These are phyloP conservation scores for Cryptococcus amylolentus DNA, from an alignment of 1,284 basidiomycete genomes.

Conservation along the genomic window DNA sequence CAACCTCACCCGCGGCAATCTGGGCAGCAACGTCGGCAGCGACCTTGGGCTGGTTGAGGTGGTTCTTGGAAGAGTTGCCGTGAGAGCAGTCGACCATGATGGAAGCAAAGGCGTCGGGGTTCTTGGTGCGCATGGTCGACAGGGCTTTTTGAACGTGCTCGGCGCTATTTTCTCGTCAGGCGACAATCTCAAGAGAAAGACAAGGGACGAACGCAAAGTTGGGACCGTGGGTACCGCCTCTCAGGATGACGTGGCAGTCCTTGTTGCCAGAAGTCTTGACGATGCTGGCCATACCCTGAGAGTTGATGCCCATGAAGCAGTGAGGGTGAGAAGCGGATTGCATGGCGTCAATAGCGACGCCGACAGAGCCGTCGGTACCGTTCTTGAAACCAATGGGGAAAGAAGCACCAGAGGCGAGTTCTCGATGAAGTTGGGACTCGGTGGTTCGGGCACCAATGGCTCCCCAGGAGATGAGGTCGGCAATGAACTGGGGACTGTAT, in stretches of 20 bases:
- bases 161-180: not conserved
- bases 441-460: constrained; percentile 97
- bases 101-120: constrained; percentile 45
- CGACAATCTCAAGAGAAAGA: not conserved
- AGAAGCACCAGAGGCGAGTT: constrained; percentile 49
- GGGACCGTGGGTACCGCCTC: constrained; percentile 82
- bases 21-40: constrained; percentile 73
- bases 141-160: constrained; percentile 72
- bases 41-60: constrained; percentile 83
- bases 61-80: constrained; percentile 89
- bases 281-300: constrained; percentile 87
- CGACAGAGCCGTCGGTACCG: constrained; percentile 87
- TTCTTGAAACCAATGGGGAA: constrained; percentile 84
- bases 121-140: constrained; percentile 65
- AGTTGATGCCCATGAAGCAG: constrained; percentile 97
- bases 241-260: constrained; percentile 89
- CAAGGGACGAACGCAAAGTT: constrained; percentile 61
- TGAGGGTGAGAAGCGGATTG: constrained; percentile 85
- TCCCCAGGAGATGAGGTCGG: constrained; percentile 93
- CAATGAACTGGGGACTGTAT: constrained; percentile 88
- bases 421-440: constrained; percentile 84
- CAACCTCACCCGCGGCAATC: constrained; percentile 68
- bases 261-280: constrained; percentile 90
- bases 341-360: constrained; percentile 90
- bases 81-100: constrained; percentile 53